Evolutionary conservation across 306 rosid genomes (phyloP), one percentile per base, ranked within the genome.

Genomic region (Hylodesmum podocarpum): DNA sequence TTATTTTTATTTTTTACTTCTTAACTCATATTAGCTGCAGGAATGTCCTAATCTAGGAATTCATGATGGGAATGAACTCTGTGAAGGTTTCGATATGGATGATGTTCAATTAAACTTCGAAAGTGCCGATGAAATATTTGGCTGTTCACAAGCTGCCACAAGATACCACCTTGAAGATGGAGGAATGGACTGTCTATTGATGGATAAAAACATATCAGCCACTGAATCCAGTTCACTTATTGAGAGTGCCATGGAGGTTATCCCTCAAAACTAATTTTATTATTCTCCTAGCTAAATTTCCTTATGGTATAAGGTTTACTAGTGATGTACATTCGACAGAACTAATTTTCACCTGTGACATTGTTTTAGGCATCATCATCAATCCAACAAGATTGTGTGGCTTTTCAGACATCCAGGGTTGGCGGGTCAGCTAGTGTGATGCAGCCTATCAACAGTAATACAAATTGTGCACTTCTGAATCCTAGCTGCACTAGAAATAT

Each of bases 201-300:
- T 86, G 90, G 95, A 84, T 36, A 90, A 81, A 53, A 89, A 81
- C 82, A 29, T 75, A 34, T 71, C 88, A n/a, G 89, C 84, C 14
- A 80, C 91, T 9, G 96, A 83, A 66, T 85, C 96, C 19, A 84
- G 69, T 67, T 85, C 79, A 68, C 90, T 81, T 69, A 55, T 69
- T 64, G 96, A 89, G 40, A 82, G 77, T 81, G 70, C 88, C 61
- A 39, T 86, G 22, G 96, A 94, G 98, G 96, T 91, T 78, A 31
- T 80, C 50, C 31, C 13, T 1, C 28, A n/a, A 58, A 62, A 64
- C 74, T 76, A 29, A 28, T 58, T 34, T 63, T 40, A 74, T 63
- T 47, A 36, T 72, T 80, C 68, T 59, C 64, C 43, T 22, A 50
- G 29, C 28, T 24, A 76, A 43, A 12, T 46, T 72, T 21, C 58